Conservation (phyloP, 2,329 filamentous ascomycete species). For the Xylariaceae sp. region DNA sequence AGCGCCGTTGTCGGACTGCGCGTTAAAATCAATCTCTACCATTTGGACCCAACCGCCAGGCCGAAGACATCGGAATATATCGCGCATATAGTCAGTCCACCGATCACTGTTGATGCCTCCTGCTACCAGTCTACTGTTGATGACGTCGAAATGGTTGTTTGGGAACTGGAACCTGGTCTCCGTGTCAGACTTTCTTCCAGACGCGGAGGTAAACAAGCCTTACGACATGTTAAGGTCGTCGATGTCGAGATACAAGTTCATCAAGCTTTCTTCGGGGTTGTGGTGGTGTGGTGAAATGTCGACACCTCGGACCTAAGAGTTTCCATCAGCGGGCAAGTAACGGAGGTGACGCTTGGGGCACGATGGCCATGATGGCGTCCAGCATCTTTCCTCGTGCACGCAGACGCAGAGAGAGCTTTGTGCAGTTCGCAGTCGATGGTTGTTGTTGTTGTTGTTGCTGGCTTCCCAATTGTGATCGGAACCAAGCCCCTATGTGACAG, state of each 20-base stretch:
- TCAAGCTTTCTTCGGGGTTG: conserved; percentile 54
- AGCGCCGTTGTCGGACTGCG: conserved; percentile 81
- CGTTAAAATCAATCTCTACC: conserved; percentile 80
- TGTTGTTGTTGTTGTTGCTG: not conserved
- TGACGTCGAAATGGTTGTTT: conserved; percentile 69
- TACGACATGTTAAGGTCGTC: conserved; percentile 65
- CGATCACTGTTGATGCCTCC: conserved; percentile 66
- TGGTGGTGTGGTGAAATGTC: conserved; percentile 62
- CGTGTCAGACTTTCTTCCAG: conserved; percentile 14
- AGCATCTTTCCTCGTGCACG: not conserved
- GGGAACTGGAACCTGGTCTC: conserved; percentile 44
- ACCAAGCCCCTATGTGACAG: not conserved
- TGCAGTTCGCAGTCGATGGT: not conserved
- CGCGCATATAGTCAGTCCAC: conserved; percentile 71
- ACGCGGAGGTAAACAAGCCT: conserved; percentile 20
- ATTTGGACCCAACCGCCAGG: conserved; percentile 82
- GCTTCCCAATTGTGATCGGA: not conserved
- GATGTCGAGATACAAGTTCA: conserved; percentile 65
- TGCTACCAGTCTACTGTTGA: conserved; percentile 70
- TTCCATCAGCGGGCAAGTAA: conserved; percentile 13
- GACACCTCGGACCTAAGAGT: conserved; percentile 58
- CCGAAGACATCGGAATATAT: conserved; percentile 66
- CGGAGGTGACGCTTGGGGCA: not conserved
- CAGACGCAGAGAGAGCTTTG: not conserved
- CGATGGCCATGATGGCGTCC: not conserved